Evolutionary conservation across 2,329 filamentous ascomycete genomes (phyloP), one percentile per base, ranked within the genome.

Genomic region (Epichloe gansuensis): DNA sequence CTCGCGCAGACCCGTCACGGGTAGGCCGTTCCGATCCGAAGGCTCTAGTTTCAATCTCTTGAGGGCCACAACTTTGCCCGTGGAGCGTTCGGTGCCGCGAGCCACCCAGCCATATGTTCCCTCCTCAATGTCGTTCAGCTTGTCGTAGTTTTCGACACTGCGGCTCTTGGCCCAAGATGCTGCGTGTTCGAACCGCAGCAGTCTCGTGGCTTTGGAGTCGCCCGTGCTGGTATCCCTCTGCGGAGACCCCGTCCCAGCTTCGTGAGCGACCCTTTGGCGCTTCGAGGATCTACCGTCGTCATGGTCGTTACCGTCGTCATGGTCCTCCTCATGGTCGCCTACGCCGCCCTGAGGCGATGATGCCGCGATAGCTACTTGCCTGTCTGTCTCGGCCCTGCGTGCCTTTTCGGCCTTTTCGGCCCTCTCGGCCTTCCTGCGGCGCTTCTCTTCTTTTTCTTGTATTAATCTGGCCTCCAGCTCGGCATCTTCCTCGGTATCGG

Each of bases 81-180:
- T 91, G 4, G 74, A 71, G 35, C 77, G 74, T 60, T 94, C 85
- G 55, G 77, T 83, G 12, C 89, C 93, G 53, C 93, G 78, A 51
- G 90, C 90, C 4, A 98, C 93, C 79, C 84, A 91, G 45, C 93
- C 93, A 68, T 98, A 98, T 8, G 89, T 89, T 38, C 93, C 93
- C 71, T 98, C 93, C 68, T 97, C 93, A 61, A 98, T 98, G 65
- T 93, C 87, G 67, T 98, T 98, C 53, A 98, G 75, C 59, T 87
- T 86, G 62, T 96, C 87, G 70, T 90, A 98, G 63, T 88, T 84
- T 63, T 91, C 85, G 27, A 95, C 85, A 64, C 87, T 87, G 54
- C 86, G 77, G 63, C 85, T 86, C 53, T 71, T 74, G 49, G 80
- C 77, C 81, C 89, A 95, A 58, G 72, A 68, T 9, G 78, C 77